Conservation (phyloP, 345 rosid species). For the Acer negundo region DNA sequence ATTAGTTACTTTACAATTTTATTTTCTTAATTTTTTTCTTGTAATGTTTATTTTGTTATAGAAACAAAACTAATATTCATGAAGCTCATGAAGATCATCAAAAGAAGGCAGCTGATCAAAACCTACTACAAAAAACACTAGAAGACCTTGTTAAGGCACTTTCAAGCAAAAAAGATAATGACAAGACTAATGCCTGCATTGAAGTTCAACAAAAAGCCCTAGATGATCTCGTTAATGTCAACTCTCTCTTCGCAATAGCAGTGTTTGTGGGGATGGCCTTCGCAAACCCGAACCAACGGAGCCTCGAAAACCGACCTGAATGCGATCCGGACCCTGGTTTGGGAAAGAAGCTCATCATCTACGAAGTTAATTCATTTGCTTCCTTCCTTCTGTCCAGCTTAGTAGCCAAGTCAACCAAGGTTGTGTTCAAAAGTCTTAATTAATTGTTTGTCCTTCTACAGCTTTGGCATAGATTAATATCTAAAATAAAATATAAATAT, state of each 20-base stretch:
- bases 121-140: too few species aligned
- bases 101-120: too few species aligned
- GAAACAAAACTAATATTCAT: too few species aligned
- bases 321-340: constrained; percentile 14
- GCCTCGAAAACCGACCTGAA: constrained; percentile 22
- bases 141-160: too few species aligned
- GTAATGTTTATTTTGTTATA: too few species aligned
- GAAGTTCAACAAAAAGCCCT: constrained; percentile 19
- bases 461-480: too few species aligned
- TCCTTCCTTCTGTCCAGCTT: constrained; percentile 41
- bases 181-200: background rate
- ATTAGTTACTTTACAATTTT: too few species aligned
- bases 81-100: too few species aligned
- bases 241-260: constrained; percentile 42
- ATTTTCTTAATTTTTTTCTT: too few species aligned
- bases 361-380: constrained; percentile 39
- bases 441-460: too few species aligned
- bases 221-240: constrained; percentile 40
- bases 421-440: constrained; percentile 4
- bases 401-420: constrained; percentile 39
- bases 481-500: too few species aligned
- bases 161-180: too few species aligned
- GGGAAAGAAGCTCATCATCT: constrained; percentile 24
- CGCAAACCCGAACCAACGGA: background rate
- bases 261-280: constrained; percentile 40